Conservation (phyloP, 345 rosid species). For the Aquilaria sinensis region DNA sequence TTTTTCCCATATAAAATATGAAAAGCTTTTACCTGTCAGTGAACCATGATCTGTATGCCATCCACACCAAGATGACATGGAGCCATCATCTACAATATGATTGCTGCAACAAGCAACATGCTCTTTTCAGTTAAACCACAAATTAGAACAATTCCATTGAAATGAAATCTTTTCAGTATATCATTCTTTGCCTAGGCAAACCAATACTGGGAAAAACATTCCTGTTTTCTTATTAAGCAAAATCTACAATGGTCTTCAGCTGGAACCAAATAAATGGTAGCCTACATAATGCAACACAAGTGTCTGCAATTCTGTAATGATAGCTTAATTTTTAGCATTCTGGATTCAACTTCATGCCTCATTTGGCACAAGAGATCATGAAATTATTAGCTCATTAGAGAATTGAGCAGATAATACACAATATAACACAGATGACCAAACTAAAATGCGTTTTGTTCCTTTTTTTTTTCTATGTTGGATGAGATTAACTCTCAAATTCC, state of each 20-base stretch:
- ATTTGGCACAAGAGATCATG: too few species aligned
- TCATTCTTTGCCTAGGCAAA: neutral
- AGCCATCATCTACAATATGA: constrained; percentile 32
- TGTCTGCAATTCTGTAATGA: neutral
- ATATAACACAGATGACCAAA: too few species aligned
- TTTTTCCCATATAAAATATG: too few species aligned
- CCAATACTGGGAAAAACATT: neutral
- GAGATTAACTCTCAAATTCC: too few species aligned
- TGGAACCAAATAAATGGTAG: neutral
- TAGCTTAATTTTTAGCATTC: too few species aligned
- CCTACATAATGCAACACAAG: neutral
- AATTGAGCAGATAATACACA: too few species aligned
- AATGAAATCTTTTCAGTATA: too few species aligned
- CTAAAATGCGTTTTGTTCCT: too few species aligned
- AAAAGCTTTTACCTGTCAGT: constrained; percentile 49
- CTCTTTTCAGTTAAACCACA: neutral
- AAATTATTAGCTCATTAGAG: too few species aligned
- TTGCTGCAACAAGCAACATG: constrained; percentile 36
- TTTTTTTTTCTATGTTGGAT: too few species aligned
- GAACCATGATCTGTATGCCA: constrained; percentile 97
- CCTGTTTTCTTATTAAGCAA: neutral
- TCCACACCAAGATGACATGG: constrained; percentile 92
- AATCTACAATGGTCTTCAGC: neutral
- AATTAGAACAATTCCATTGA: too few species aligned
- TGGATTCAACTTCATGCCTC: too few species aligned